phyloP scores from a whole-genome alignment of 768 basidiomycete genomes.

The Boletus edulis region DNA sequence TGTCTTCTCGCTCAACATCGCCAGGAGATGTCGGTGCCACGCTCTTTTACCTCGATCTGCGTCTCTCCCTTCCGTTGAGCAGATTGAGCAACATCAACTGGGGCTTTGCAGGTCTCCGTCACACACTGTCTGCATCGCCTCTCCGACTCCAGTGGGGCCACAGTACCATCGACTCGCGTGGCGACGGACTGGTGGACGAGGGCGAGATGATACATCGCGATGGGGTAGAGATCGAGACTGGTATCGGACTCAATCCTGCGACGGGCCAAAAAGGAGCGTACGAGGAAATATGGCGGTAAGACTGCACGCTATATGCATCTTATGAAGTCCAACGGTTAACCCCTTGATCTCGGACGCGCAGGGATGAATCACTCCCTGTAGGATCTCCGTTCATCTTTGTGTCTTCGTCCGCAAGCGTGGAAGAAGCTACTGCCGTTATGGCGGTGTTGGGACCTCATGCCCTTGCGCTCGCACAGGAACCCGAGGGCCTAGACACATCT shows the following conservation, averaged over 20 bases:
- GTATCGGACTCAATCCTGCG: slow-evolving; percentile 21
- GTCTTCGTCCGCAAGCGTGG: slow-evolving; percentile 12
- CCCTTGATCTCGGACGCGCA: background rate
- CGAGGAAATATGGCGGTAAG: slow-evolving; percentile 25
- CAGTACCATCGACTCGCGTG: slow-evolving; percentile 18
- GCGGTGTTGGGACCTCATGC: slow-evolving; percentile 25
- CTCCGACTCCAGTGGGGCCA: slow-evolving; percentile 20
- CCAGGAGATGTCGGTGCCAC: slow-evolving; percentile 10
- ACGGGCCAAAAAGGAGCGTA: slow-evolving; percentile 18
- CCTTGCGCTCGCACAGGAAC: slow-evolving; percentile 20
- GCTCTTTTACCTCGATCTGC: slow-evolving; percentile 26
- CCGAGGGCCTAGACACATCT: background rate
- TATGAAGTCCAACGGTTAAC: background rate
- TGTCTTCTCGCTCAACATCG: slow-evolving; percentile 26
- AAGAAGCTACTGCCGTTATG: slow-evolving; percentile 18
- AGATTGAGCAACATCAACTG: slow-evolving; percentile 19
- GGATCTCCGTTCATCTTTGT: slow-evolving; percentile 21
- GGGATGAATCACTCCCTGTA: slow-evolving; percentile 18
- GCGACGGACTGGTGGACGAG: slow-evolving; percentile 13
- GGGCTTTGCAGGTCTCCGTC: slow-evolving; percentile 24
- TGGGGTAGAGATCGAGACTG: slow-evolving; percentile 24
- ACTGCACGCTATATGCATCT: background rate
- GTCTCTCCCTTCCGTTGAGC: slow-evolving; percentile 22
- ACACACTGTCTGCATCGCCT: slow-evolving; percentile 18
- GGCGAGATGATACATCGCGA: slow-evolving; percentile 18